Evolutionary conservation across 2,329 filamentous ascomycete species (phyloP), one percentile per base, ranked within the genome.

Genomic region (Botryosphaeria agaves): DNA sequence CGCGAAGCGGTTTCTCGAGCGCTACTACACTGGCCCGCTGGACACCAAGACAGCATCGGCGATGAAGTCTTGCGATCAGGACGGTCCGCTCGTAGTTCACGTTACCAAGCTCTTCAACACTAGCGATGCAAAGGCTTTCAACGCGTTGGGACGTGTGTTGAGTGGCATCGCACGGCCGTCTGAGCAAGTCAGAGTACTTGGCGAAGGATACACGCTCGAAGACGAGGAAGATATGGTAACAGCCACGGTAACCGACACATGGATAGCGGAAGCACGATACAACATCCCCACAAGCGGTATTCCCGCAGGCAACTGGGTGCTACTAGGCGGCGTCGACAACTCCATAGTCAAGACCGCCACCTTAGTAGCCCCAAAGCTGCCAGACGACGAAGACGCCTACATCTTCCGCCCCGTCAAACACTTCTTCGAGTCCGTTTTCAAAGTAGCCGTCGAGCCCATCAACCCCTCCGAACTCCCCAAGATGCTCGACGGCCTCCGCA

Each of bases 311-410:
- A 94, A 91, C 48, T 80, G 83, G 64, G 87, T 91, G 9, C 61
- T 98, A n/a, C 65, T 98, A 11, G 75, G 80, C 32, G 89, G 87
- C 9, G 76, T 98, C 17, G 87, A 95, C 59, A 95, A 95, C 53
- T 94, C 85, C 4, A 95, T 98, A 43, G 83, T 95, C 57, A 98
- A 98, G 57, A 87, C 84, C 3, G 89, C 89, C 6, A 98, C 89
- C 0, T 66, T 98, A 28, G 73, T 98, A 18, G 72, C 83, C 2
- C 71, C 73, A 23, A 77, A 74, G 40, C 65, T 93, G 6, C 77
- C 83, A 16, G 77, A 91, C 31, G 73, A 89, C 28, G 87, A 95
- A 52, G 84, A 92, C 37, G 84, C 82, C 0, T 91, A 91, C 53
- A 92, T 98, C 46, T 95, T 98, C 68, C 78, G 75, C 39, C 87